Base-by-base conservation (phyloP, 805 yeast genomes). In the Cyberlindnera xishuangbannaensis region DNA sequence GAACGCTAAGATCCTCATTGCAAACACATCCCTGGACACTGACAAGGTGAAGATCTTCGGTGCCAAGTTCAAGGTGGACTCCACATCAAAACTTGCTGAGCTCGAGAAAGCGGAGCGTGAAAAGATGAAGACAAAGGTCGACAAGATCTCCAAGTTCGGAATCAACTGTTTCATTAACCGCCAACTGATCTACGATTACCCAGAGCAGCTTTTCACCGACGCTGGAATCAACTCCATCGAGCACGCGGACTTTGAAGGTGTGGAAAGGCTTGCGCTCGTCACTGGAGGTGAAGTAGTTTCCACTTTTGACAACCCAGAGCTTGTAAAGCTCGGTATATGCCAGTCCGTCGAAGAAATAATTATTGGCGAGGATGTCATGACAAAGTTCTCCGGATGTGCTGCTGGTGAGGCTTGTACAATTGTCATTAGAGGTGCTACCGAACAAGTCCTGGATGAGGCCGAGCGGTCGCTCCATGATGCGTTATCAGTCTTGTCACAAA, bases 211-310 rank as follows among this genome's bases (percentile, higher is more conserved):
- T 47, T 84, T 92, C 53, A 73, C 95, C 6, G 98, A 90, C 48
- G 62, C 86, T 27, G 76, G 78, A 34, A 83, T 92, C 50, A 88
- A 85, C 60, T 78, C 96, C 15, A 86, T 92, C 44, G 98, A 92
- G 61, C 98, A 92, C 56, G 97, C 98, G 12, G 98, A 92, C 61
- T 92, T 92, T 51, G 97, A 85, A 53, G 99, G 97, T 53, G 85
- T 92, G 35, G 98, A 92, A 67, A 78, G 97, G 57, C 73, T 92
- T 47, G 95, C 98, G 3, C 68, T 90, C 25, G 98, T 87, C 20
- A 88, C 97, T 10, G 98, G 98, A 33, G 98, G 96, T 55, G 97
- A 92, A 67, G 97, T 92, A 33, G 95, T 80, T 2, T 87, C 97
- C 7, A 90, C 97, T 2, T 92, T 92, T 57, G 99, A 92, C 56